These are phyloP conservation scores for Peribolospora kevripleyi DNA, from an alignment of 768 basidiomycete genomes.

Conservation along the genomic window DNA sequence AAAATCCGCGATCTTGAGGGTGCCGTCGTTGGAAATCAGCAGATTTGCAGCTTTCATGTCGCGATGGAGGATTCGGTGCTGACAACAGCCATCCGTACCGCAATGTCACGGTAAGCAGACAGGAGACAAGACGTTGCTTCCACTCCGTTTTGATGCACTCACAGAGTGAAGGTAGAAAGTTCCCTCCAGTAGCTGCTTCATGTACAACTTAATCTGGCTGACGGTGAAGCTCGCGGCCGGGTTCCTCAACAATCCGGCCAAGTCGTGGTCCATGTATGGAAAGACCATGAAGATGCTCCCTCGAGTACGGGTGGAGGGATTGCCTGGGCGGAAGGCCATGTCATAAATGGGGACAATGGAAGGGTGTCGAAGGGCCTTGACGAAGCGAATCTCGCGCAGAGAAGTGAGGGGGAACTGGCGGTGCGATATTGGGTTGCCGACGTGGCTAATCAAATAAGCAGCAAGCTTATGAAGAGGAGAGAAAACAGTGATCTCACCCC, in stretches of 20 bases:
- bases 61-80: conserved; percentile 93
- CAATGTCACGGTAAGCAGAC: not conserved
- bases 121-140: not conserved
- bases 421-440: too few species aligned
- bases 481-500: conserved; percentile 31
- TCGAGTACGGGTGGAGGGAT: conserved; percentile 17
- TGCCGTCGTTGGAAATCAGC: conserved; percentile 66
- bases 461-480: not conserved
- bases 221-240: conserved; percentile 41
- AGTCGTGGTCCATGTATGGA: conserved; percentile 98
- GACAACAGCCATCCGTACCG: not conserved
- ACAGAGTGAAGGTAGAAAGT: conserved; percentile 89
- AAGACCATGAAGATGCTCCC: conserved; percentile 94
- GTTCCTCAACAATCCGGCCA: conserved; percentile 82
- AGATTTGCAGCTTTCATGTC: conserved; percentile 98
- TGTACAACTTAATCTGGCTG: conserved; percentile 80
- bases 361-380: conserved; percentile 66
- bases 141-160: conserved; percentile 17
- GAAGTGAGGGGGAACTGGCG: conserved; percentile 58
- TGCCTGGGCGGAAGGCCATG: conserved; percentile 42
- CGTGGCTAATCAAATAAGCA: not conserved
- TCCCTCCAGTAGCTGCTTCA: conserved; percentile 87
- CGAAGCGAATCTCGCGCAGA: conserved; percentile 82
- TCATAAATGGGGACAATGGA: conserved; percentile 70
- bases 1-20: conserved; percentile 78